A percentile compares a stretch with the other conserved stretches of the same genome.
Conservation (phyloP, 805 yeast species). For the Monosporozyma servazzii region DNA sequence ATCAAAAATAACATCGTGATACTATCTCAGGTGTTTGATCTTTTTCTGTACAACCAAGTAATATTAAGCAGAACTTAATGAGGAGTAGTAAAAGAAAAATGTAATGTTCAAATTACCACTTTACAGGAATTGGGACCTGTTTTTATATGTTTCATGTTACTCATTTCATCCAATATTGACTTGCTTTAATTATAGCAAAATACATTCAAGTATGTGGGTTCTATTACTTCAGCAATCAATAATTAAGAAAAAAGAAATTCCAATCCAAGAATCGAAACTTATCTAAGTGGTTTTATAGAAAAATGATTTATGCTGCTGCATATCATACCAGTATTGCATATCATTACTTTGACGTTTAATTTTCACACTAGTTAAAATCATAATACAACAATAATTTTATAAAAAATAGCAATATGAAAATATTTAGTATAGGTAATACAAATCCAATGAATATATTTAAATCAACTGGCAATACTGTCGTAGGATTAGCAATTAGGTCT, state of each 20-base stretch:
- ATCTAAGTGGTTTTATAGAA: not conserved
- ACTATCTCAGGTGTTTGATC: not conserved
- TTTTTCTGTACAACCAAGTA: not conserved
- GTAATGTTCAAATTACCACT: not conserved
- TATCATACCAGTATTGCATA: too few species aligned
- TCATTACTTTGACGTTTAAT: too few species aligned
- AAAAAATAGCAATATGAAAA: too few species aligned
- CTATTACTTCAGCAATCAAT: not conserved
- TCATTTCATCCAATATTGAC: not conserved
- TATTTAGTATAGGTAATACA: too few species aligned
- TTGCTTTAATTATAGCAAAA: not conserved
- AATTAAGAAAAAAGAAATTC: not conserved
- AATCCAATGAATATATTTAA: too few species aligned
- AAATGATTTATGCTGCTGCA: not conserved
- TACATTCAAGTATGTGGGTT: not conserved
- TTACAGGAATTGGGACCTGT: not conserved
- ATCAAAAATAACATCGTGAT: not conserved
- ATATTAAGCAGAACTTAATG: not conserved
- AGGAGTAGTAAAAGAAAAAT: not conserved
- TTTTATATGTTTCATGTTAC: not conserved
- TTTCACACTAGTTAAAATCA: too few species aligned
- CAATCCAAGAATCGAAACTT: not conserved
- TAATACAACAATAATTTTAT: too few species aligned
- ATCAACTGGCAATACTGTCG: too few species aligned
- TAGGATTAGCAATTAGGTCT: too few species aligned